Base-by-base conservation (phyloP, 2,329 filamentous ascomycete species). In the Balansia obtecta region DNA sequence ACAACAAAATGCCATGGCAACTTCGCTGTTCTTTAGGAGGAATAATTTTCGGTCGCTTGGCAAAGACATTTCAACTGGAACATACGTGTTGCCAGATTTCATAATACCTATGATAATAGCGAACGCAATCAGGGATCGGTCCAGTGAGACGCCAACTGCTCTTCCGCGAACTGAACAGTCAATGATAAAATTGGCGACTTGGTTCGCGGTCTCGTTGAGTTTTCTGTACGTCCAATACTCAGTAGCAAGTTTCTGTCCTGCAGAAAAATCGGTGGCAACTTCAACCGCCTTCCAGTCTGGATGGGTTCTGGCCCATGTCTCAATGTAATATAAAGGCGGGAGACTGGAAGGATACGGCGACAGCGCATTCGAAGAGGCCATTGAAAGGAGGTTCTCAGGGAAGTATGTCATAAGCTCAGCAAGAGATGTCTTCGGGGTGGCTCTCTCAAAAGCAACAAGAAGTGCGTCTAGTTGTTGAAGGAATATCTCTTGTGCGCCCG, bases 241-340 rank as follows among this genome's bases (percentile, higher is more conserved):
- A 6, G 60, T 60, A 30, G 70, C 60, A 2, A 60, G 54, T 15
- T 48, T 27, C 2, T 65, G 65, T 4, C 64, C 20, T 3, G 11
- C 40, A 44, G 9, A 32, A 13, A n/a, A 58, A 44, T 46, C 58
- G 18, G 40, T 27, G 40, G 40, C 40, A 22, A 42, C 83, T 58
- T 85, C 79, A 11, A 83, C 70, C 1, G 81, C 81, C 33, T 70
- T 60, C 50, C 70, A 74, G 5, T 75, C 61, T 1, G 81, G 78
- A 47, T 69, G 58, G 4, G 66, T 55, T 7, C 13, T 20, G 12
- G 40, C 40, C 40, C 40, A 42, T 13, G 40, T 42, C 40, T 42
- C 40, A 8, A 42, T 42, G 40, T 42, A 42, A 9, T 42, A 20
- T 42, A n/a, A 15, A 6, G 40, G 40, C 12, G 40, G 18, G 12